phyloP scores from a whole-genome alignment of 2,329 filamentous ascomycete species.

The Aspergillus aculeatinus region DNA sequence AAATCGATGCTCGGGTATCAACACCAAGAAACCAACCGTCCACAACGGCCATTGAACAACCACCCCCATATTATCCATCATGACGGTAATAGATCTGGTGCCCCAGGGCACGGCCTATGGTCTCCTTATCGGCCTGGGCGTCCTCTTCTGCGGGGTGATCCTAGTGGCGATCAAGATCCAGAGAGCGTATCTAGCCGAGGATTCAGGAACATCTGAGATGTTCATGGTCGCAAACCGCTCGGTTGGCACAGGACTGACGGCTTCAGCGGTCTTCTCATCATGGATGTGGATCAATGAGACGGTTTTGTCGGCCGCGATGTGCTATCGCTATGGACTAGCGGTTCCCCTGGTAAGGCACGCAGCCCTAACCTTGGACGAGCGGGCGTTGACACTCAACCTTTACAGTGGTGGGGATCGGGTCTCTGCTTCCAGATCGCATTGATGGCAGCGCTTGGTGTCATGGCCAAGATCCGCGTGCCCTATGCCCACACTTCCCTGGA shows the following conservation, averaged over 20 bases:
- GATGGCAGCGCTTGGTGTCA: conserved; percentile 51
- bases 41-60: neutral
- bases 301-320: conserved; percentile 35
- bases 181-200: conserved; percentile 31
- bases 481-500: conserved; percentile 54
- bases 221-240: conserved; percentile 43
- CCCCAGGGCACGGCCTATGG: conserved; percentile 43
- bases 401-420: conserved; percentile 40
- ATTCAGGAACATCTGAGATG: conserved; percentile 44
- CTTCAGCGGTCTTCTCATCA: conserved; percentile 39
- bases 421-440: conserved; percentile 51
- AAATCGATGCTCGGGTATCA: neutral
- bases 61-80: neutral
- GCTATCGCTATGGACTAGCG: conserved; percentile 37
- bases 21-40: neutral
- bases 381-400: neutral
- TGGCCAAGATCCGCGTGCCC: conserved; percentile 51
- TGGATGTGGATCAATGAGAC: conserved; percentile 45
- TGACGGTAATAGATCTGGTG: conserved; percentile 18
- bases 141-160: conserved; percentile 51
- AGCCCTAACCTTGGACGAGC: neutral
- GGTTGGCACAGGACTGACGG: conserved; percentile 39
- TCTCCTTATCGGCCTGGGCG: conserved; percentile 50
- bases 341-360: conserved; percentile 31
- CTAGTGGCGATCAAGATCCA: conserved; percentile 49